Base-by-base conservation (phyloP, 345 rosid genomes). In the Kernera saxatilis region DNA sequence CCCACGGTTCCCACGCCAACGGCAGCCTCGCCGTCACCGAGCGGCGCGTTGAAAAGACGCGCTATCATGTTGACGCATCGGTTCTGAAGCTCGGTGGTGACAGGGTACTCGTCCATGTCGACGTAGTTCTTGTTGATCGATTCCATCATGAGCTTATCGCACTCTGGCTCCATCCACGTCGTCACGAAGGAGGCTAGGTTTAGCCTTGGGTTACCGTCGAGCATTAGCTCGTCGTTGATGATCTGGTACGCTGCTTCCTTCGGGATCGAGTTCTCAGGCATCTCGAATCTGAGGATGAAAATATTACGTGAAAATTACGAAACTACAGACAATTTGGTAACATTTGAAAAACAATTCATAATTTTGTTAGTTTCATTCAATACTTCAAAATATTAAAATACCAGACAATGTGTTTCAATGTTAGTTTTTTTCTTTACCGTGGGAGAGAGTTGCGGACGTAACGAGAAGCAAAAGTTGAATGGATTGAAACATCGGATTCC, bases 391-490 rank as follows among this genome's bases (percentile, higher is more conserved):
- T 49, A 49, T n/a, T n/a, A 59, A 59, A 15, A 37, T 23, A n/a
- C n/a, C 30, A 58, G 21, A n/a, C 65, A 59, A 30, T 9, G 35
- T 23, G 40, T 55, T 49, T 49, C 15, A 11, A 21, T 41, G 8
- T 3, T 30, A n/a, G 0, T 14, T 4, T 17, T 50, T 0, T 50
- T 0, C n/a, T n/a, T 48, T 77, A 89, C 91, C 92, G 78, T 22
- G 97, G 92, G 39, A 90, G 85, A 22, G 97, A 84, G 70, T 48
- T 80, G 14, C 94, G 88, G 56, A 90, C 97, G 48, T 90, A 90
- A 48, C 92, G 97, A 59, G 97, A 90, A 49, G 97, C 89, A 53
- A 90, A 90, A 6, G 97, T 90, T 60, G 94, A 88, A 73, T 90
- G 95, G 56, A 90, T 54, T n/a, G 97, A 88, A 15, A 77, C 84